These are phyloP conservation scores for Leptodermis oblonga DNA, from an alignment of 257 asterid genomes.

Conservation along the genomic window DNA sequence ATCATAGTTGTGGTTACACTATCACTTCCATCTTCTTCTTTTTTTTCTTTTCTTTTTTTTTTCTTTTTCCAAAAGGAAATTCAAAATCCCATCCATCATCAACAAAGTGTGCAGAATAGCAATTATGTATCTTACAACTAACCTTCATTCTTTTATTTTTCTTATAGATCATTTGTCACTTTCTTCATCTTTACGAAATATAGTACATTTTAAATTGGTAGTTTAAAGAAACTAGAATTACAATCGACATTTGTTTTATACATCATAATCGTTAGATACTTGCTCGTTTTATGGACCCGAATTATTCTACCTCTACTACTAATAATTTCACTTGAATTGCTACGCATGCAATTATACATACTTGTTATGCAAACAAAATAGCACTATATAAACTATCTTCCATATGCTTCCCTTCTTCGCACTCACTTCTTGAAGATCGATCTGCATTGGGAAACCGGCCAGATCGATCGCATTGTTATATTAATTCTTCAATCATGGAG, in stretches of 20 bases:
- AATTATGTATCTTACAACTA: background rate
- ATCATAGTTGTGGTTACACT: background rate
- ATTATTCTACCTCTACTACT: too few relatives aligned
- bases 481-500: constrained; percentile 32
- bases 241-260: too few relatives aligned
- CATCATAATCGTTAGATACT: too few relatives aligned
- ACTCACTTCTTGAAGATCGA: background rate
- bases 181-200: constrained; percentile 17
- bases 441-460: background rate
- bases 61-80: background rate
- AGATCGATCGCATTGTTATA: background rate
- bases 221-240: too few relatives aligned
- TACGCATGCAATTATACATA: too few relatives aligned
- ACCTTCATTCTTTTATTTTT: background rate
- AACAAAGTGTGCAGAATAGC: constrained; percentile 9
- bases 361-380: constrained; percentile 15
- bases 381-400: constrained; percentile 32
- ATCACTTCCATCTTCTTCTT: background rate
- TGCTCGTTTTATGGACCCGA: too few relatives aligned
- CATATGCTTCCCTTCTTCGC: background rate
- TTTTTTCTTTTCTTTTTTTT: background rate
- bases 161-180: background rate
- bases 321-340: background rate
- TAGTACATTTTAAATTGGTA: too few relatives aligned
- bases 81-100: background rate